Evolutionary conservation across 2,329 filamentous ascomycete species (phyloP).

Genomic region (Triangularia verruculosa): DNA sequence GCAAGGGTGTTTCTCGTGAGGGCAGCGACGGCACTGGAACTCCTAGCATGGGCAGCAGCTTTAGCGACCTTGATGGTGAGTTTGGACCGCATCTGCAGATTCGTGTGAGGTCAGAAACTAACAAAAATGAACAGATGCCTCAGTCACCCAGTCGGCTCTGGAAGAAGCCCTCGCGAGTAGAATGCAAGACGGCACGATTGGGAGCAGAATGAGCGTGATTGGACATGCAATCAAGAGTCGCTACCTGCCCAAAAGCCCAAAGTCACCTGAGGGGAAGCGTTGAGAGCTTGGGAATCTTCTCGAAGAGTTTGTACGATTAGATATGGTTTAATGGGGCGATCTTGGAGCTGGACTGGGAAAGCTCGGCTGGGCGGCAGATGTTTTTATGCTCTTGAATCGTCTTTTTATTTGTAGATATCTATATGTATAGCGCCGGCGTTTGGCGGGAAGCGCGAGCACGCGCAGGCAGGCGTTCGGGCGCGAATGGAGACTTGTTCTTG

Average conservation of each 20-base stretch:
- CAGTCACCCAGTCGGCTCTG: slow-evolving; percentile 75
- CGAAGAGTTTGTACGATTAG: background rate
- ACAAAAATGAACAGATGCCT: slow-evolving; percentile 58
- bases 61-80: slow-evolving; percentile 77
- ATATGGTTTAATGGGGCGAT: background rate
- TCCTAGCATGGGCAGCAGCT: slow-evolving; percentile 80
- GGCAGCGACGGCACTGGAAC: slow-evolving; percentile 71
- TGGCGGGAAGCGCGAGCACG: background rate
- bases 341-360: background rate
- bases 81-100: background rate
- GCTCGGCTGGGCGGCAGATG: background rate
- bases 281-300: background rate
- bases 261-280: slow-evolving; percentile 1
- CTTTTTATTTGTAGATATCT: background rate
- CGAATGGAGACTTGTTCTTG: background rate
- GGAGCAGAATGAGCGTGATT: slow-evolving; percentile 65
- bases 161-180: slow-evolving; percentile 75
- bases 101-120: slow-evolving; percentile 17
- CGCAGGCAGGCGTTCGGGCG: background rate
- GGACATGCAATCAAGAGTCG: slow-evolving; percentile 64
- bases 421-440: background rate
- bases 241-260: slow-evolving; percentile 41
- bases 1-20: slow-evolving; percentile 53
- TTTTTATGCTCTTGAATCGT: background rate
- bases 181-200: slow-evolving; percentile 60